Evolutionary conservation across 257 asterid genomes (phyloP).

Genomic region (Solanum medicagineum): DNA sequence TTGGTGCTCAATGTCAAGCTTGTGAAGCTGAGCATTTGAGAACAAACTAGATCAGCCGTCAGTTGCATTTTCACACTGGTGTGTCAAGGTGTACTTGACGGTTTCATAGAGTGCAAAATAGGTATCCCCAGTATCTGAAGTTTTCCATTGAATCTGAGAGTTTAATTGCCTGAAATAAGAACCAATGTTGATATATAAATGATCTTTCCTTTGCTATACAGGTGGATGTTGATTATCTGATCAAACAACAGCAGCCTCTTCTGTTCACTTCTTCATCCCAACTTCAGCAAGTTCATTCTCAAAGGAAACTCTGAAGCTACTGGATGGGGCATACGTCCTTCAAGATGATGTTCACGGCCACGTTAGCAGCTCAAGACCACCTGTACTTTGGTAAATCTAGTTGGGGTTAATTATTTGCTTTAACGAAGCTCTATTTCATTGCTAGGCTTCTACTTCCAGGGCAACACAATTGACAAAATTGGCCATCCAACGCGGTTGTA

Average conservation of each 20-base stretch:
- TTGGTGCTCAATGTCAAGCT: neutral
- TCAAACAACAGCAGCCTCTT: neutral
- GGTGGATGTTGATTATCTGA: neutral
- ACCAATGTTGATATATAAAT: neutral
- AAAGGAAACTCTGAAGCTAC: neutral
- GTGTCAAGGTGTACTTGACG: neutral
- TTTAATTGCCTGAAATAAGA: neutral
- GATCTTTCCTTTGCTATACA: neutral
- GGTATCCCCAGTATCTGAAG: neutral
- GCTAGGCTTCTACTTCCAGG: neutral
- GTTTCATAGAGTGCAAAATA: neutral
- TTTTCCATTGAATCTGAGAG: neutral
- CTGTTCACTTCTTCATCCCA: neutral
- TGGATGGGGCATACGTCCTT: neutral
- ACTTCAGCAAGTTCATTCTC: neutral
- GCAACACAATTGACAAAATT: neutral
- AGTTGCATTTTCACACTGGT: neutral
- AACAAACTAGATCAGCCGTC: neutral
- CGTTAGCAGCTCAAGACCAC: neutral
- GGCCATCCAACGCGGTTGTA: neutral
- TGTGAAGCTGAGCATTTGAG: neutral
- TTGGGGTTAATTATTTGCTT: neutral
- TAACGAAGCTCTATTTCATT: neutral
- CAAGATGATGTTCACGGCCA: neutral
- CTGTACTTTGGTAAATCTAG: neutral